Conservation (phyloP, 805 yeast genomes). For the Zygosaccharomyces gambellarensis region DNA sequence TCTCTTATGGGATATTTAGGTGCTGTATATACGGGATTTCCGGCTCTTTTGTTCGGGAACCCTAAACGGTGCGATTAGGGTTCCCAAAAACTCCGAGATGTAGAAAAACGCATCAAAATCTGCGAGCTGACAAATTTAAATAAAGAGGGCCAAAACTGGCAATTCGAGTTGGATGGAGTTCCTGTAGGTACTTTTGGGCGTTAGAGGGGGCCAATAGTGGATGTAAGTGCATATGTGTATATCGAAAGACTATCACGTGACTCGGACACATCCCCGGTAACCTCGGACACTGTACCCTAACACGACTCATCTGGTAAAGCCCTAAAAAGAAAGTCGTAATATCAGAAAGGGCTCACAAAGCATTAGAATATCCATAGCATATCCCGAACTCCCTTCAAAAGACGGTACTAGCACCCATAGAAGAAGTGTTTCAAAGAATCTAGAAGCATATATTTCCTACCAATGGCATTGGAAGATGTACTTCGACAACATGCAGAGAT, state of each 20-base stretch:
- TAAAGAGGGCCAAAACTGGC: no score
- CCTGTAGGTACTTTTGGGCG: no score
- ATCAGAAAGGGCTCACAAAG: slow-evolving; percentile 1
- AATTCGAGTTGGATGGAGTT: no score
- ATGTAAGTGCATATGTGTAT: no score
- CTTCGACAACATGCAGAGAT: slow-evolving; percentile 24
- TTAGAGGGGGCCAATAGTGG: no score
- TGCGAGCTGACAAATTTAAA: no score
- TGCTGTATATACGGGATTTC: not conserved
- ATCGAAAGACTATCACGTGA: not conserved
- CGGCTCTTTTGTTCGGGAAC: not conserved
- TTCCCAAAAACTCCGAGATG: not conserved
- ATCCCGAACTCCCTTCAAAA: not conserved
- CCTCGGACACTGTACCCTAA: not conserved
- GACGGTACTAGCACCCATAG: not conserved
- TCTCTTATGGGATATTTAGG: not conserved
- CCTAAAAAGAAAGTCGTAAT: not conserved
- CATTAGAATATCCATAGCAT: not conserved
- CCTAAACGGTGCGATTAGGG: not conserved
- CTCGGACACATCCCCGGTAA: not conserved
- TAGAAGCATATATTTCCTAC: not conserved
- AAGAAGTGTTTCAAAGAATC: no score
- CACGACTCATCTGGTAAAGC: not conserved
- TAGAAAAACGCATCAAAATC: not conserved
- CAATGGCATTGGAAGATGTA: slow-evolving; percentile 21